These are phyloP conservation scores for Nitzschia inconspicua DNA, from an alignment of 108 stramenopile genomes.

Conservation along the genomic window DNA sequence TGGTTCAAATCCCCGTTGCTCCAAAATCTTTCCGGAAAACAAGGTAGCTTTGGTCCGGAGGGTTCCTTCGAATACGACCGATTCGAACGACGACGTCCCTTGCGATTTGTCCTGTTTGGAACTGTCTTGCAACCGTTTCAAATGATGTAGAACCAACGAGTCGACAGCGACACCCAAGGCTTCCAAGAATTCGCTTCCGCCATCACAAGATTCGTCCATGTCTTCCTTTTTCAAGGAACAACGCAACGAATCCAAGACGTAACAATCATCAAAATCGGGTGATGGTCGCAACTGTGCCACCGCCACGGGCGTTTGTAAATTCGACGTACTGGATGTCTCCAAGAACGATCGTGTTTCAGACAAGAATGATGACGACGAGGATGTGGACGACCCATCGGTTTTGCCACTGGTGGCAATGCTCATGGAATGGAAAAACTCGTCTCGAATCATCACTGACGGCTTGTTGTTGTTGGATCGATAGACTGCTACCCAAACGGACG, in stretches of 20 bases:
- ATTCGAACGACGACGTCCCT: neutral
- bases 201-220: constrained; percentile 68
- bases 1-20: constrained; percentile 69
- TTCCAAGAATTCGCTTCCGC: constrained; percentile 75
- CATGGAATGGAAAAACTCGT: constrained; percentile 82
- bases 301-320: constrained; percentile 57
- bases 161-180: constrained; percentile 75
- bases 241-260: constrained; percentile 68
- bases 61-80: constrained; percentile 52
- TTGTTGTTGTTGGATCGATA: constrained; percentile 76
- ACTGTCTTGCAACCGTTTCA: constrained; percentile 15
- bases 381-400: constrained; percentile 20
- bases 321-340: neutral
- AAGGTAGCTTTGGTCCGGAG: constrained; percentile 81
- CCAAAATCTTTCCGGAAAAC: constrained; percentile 52
- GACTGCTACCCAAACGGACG: constrained; percentile 79
- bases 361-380: constrained; percentile 2
- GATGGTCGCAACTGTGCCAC: constrained; percentile 61
- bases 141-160: constrained; percentile 54
- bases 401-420: constrained; percentile 41
- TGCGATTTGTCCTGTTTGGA: neutral
- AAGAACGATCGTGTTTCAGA: neutral
- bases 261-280: constrained; percentile 15
- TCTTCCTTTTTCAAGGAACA: constrained; percentile 79
- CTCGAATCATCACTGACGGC: constrained; percentile 70